phyloP scores from a whole-genome alignment of 495 filamentous ascomycete species.

The Cercophora scortea region DNA sequence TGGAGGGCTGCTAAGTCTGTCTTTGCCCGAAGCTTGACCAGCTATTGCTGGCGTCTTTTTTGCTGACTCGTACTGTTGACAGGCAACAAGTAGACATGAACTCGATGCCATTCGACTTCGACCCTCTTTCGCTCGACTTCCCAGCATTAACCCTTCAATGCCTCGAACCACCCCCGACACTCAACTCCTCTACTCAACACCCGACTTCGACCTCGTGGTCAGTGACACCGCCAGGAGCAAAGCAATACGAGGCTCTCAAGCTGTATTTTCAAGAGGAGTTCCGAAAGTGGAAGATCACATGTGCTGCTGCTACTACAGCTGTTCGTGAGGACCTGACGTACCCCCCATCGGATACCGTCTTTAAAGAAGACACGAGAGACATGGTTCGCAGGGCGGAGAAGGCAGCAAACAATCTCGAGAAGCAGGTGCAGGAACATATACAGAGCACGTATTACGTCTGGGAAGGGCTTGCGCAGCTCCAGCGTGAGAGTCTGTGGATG shows the following conservation, averaged over 20 bases:
- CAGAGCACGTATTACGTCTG: constrained; percentile 64
- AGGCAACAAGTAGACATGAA: constrained; percentile 38
- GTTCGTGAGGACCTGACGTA: constrained; percentile 34
- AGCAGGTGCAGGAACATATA: constrained; percentile 60
- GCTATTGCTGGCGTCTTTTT: neutral
- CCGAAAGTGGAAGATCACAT: constrained; percentile 48
- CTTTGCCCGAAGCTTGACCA: neutral
- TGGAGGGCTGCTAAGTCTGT: constrained; percentile 74
- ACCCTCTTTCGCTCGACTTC: constrained; percentile 71
- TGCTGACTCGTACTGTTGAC: constrained; percentile 19
- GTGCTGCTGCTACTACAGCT: constrained; percentile 32
- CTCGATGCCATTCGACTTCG: constrained; percentile 67
- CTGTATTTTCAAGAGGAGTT: constrained; percentile 58
- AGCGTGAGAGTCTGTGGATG: constrained; percentile 61
- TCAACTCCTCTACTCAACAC: constrained; percentile 65
- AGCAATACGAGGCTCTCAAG: constrained; percentile 63
- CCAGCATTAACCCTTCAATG: constrained; percentile 74
- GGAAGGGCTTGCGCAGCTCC: constrained; percentile 47
- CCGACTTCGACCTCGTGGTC: constrained; percentile 67
- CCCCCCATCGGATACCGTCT: constrained; percentile 17
- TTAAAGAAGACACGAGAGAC: constrained; percentile 35
- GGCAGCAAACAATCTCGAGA: constrained; percentile 42
- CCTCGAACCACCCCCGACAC: constrained; percentile 66
- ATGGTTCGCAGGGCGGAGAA: constrained; percentile 31
- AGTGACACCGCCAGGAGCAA: constrained; percentile 57